Percentiles rank a stretch among this genome's conserved stretches.
These are phyloP conservation scores for Gautieria morchelliformis DNA, from an alignment of 768 basidiomycete genomes.

Conservation along the genomic window DNA sequence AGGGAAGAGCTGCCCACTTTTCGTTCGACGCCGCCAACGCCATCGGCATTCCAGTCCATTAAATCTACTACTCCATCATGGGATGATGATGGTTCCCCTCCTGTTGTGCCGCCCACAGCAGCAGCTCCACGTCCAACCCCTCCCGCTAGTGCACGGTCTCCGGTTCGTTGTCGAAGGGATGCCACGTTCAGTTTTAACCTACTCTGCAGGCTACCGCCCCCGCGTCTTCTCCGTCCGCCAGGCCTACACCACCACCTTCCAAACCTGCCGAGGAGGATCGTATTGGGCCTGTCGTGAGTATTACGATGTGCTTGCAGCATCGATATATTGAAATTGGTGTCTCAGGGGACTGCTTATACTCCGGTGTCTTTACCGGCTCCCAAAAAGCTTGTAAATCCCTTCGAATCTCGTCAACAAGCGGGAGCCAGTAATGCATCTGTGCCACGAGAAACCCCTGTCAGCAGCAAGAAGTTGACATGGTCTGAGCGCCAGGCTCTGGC, in stretches of 20 bases:
- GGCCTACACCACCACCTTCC: constrained; percentile 25
- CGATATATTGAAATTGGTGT: background rate
- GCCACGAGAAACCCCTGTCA: constrained; percentile 9
- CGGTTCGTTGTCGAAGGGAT: background rate
- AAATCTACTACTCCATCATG: constrained; percentile 45
- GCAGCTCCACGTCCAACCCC: constrained; percentile 35
- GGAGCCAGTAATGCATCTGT: constrained; percentile 2
- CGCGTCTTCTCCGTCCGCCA: background rate
- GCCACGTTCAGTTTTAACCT: background rate
- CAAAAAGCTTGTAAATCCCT: constrained; percentile 81
- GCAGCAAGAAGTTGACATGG: constrained; percentile 85
- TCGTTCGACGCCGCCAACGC: constrained; percentile 31
- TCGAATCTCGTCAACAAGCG: constrained; percentile 23
- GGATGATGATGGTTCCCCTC: constrained; percentile 32
- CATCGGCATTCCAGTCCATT: constrained; percentile 26
- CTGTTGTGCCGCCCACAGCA: constrained; percentile 34
- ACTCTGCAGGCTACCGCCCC: background rate
- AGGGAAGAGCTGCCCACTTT: constrained; percentile 20
- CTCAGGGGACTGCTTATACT: constrained; percentile 72
- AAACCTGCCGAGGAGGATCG: constrained; percentile 74
- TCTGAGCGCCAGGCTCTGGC: constrained; percentile 86
- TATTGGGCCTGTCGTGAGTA: constrained; percentile 61
- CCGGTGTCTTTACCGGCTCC: constrained; percentile 81
- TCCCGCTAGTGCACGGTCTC: constrained; percentile 14
- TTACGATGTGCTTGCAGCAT: background rate